Conservation (phyloP, 2,329 filamentous ascomycete genomes). For the Ophidiomyces ophidiicola region DNA sequence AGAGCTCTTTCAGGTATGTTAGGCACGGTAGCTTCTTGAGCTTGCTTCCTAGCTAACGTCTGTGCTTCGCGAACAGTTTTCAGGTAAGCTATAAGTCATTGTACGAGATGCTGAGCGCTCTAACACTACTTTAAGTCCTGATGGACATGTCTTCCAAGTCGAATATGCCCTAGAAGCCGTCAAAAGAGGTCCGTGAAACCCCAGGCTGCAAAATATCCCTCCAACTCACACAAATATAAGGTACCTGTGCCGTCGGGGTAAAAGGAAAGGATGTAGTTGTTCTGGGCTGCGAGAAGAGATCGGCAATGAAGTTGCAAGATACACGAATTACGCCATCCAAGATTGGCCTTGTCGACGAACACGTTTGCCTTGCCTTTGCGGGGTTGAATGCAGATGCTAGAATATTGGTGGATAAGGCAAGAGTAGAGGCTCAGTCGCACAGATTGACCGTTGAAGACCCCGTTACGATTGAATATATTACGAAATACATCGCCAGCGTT, state of each 20-base stretch:
- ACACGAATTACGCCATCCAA: constrained; percentile 98
- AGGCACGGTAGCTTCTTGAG: constrained; percentile 17
- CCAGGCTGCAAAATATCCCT: constrained; percentile 16
- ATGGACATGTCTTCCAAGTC: constrained; percentile 99
- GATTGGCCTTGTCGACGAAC: constrained; percentile 89
- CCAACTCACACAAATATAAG: constrained; percentile 35
- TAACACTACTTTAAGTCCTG: constrained; percentile 60
- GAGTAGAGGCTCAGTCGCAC: constrained; percentile 94
- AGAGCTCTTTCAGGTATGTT: constrained; percentile 90
- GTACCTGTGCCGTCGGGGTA: constrained; percentile 94
- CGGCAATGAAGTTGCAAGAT: constrained; percentile 98
- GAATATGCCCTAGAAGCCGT: constrained; percentile 98
- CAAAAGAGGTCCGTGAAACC: constrained; percentile 62
- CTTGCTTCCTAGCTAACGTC: constrained; percentile 31
- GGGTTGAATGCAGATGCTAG: constrained; percentile 95
- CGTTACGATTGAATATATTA: constrained; percentile 97
- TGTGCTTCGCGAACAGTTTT: constrained; percentile 51
- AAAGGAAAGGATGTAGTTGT: constrained; percentile 93
- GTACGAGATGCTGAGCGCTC: neutral
- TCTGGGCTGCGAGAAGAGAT: constrained; percentile 94
- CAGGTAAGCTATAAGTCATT: constrained; percentile 42
- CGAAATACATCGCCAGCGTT: constrained; percentile 94
- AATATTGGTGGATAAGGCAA: constrained; percentile 95
- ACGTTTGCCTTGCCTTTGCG: constrained; percentile 93
- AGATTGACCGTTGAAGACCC: constrained; percentile 94